Evolutionary conservation across 2,329 filamentous ascomycete genomes (phyloP), one percentile per base, ranked within the genome.

Genomic region (Aspergillus sp.): DNA sequence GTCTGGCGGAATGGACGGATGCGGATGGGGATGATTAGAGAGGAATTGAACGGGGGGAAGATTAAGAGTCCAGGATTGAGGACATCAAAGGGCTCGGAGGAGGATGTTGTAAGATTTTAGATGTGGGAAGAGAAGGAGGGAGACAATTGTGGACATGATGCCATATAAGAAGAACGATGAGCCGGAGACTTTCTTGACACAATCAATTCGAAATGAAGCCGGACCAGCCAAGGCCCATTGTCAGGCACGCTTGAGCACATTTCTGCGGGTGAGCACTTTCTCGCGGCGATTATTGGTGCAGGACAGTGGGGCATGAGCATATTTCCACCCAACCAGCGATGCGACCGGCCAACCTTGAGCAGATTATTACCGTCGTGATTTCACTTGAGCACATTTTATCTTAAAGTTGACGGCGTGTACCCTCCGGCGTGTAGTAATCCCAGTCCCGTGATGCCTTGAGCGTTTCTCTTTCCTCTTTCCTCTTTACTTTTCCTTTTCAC

Each of bases 181-280:
- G 11, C 22, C 31, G 24, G 26, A 56, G 9, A 12, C 9, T n/a
- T 16, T 26, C 3, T 5, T n/a, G 26, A 31, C n/a, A n/a, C 36
- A 45, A 45, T 45, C n/a, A 36, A n/a, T 20, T 24, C 12, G 39
- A 24, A 42, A 39, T 24, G 36, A 54, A 54, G 14, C 20, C 42
- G 42, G 39, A 14, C 51, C 42, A 61, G 51, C 36, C 50, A 60
- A 57, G 54, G 18, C 42, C 42, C 16, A 51, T 42, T 31, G 22
- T 45, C 22, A 42, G 39, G 14, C 52, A 55, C 57, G 54, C 55
- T 62, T 61, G 65, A 65, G 63, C 64, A 64, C 50, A 64, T 65
- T 62, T 53, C 42, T 31, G 26, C 60, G 24, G 39, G 51, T 59
- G 53, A 31, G 55, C 54, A n/a, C 54, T 12, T 32, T 18, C 46